A percentile compares a stretch with the other conserved stretches of the same genome.
Conservation (phyloP, 2,329 filamentous ascomycete genomes). For the Alternaria burnsii region DNA sequence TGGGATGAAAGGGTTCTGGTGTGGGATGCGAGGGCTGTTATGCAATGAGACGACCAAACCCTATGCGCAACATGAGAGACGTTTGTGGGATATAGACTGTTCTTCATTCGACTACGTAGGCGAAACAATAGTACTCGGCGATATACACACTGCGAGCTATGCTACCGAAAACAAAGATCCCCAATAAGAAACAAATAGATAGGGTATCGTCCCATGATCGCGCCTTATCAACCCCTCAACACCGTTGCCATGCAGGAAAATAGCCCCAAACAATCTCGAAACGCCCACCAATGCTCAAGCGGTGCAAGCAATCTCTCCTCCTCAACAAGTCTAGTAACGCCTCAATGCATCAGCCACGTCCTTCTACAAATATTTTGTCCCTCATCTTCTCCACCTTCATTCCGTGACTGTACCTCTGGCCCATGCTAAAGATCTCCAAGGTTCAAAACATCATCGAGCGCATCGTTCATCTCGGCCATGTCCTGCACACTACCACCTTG, state of each 20-base stretch:
- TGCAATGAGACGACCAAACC: conserved; percentile 49
- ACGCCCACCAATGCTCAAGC: conserved; percentile 1
- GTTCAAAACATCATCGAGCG: conserved; percentile 52
- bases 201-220: conserved; percentile 29
- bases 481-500: conserved; percentile 49
- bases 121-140: conserved; percentile 1
- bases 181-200: conserved; percentile 9
- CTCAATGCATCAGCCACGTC: neutral
- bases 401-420: neutral
- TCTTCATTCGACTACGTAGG: neutral
- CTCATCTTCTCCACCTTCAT: neutral
- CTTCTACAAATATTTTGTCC: neutral
- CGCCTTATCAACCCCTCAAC: neutral
- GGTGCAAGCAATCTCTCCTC: neutral
- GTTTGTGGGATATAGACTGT: neutral
- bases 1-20: conserved; percentile 94
- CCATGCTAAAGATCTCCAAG: conserved; percentile 31
- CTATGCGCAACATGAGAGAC: neutral
- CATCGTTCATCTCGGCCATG: conserved; percentile 38
- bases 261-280: conserved; percentile 9
- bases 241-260: conserved; percentile 12
- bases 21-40: conserved; percentile 83
- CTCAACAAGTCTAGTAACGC: neutral
- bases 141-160: neutral
- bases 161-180: neutral